Evolutionary conservation across 306 rosid genomes (phyloP), one percentile per base, ranked within the genome.

Genomic region (Glycine soja): DNA sequence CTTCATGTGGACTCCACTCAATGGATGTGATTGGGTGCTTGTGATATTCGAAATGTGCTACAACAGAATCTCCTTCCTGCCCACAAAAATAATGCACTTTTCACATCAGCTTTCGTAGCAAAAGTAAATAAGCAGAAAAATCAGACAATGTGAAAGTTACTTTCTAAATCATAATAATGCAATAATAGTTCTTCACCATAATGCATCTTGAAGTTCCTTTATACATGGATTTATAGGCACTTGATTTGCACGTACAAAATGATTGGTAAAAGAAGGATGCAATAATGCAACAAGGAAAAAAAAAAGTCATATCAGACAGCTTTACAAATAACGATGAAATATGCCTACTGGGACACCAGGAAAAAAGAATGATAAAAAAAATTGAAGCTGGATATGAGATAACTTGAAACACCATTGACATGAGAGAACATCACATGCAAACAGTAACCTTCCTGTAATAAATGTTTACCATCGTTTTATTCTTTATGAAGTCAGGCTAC

Each of bases 1-100:
- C 94, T 81, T 95, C 99, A 24, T 95, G 98, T 7, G 97, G 93
- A 86, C 98, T 90, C 99, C 99, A 95, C 82, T 93, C 99, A 9
- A 95, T 95, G 74, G 97, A 91, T 71, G 99, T 93, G 79, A 95
- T 90, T 10, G 99, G 94, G 71, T 90, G 89, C 81, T 89, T 95
- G 32, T 93, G 99, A 85, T 91, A 93, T 77, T 91, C 93, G 76
- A 90, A 95, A 86, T 91, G 97, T 30, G 98, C 99, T 56, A 93
- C 93, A 5, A 91, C 91, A 74, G 98, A 72, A 88, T 91, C 93
- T 69, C 94, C 92, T 43, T 81, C 94, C 98, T 95, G 86, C 57
- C 34, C 75, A 85, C 50, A 73, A n/a, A 24, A 80, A 71, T 46
- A 80, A 50, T 19, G 81, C 77, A 70, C 75, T 48, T 64, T 59